phyloP scores from a whole-genome alignment of 108 stramenopile genomes.

The Discostella pseudostelligera region DNA sequence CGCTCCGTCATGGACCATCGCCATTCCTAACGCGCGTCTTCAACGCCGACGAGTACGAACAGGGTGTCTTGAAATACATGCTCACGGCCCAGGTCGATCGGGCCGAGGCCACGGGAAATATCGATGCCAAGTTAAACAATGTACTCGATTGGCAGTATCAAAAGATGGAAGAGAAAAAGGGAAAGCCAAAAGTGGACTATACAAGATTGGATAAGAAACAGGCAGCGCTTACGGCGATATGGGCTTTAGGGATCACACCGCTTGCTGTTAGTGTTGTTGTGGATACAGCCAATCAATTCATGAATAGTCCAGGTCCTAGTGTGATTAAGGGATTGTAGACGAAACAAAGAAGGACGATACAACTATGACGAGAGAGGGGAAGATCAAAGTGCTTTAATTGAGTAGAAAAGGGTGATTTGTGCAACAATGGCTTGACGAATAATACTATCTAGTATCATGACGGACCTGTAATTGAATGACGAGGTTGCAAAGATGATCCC shows the following conservation, averaged over 20 bases:
- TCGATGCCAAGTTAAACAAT: conserved; percentile 64
- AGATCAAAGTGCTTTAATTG: background rate
- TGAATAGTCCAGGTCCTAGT: conserved; percentile 35
- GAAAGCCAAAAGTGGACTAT: conserved; percentile 58
- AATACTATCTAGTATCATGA: too few species aligned
- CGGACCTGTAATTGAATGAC: too few species aligned
- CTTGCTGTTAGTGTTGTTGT: conserved; percentile 31
- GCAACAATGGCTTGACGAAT: too few species aligned
- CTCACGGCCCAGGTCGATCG: conserved; percentile 33
- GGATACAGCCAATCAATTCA: conserved; percentile 40
- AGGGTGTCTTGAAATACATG: conserved; percentile 61
- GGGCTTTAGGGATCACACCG: conserved; percentile 52
- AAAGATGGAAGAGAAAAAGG: conserved; percentile 55
- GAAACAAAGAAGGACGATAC: too few species aligned
- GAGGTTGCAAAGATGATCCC: too few species aligned
- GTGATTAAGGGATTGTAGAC: conserved; percentile 39
- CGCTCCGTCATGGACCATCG: conserved; percentile 54
- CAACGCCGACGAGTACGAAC: conserved; percentile 58
- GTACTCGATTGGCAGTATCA: conserved; percentile 69
- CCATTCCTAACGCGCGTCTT: conserved; percentile 48
- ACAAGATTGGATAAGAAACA: conserved; percentile 47
- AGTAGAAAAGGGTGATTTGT: too few species aligned
- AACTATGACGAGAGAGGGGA: background rate
- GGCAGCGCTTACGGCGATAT: conserved; percentile 39
- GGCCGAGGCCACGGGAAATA: conserved; percentile 55